Conservation (phyloP, 1,139 yeast genomes). For the Debaryomyces nepalensis region DNA sequence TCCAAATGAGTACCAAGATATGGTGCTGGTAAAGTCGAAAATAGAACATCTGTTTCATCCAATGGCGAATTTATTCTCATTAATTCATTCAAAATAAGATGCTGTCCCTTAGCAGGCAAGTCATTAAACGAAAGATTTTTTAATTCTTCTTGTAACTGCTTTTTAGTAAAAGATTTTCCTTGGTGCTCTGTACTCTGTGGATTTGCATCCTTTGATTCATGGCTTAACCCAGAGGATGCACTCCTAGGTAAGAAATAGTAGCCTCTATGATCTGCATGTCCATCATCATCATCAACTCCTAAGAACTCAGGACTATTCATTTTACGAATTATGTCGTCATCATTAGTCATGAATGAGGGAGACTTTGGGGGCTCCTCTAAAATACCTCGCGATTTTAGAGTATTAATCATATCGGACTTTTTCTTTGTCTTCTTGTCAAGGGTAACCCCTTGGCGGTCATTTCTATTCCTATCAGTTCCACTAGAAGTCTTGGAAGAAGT, state of each 20-base stretch:
- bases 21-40: conserved; percentile 91
- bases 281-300: conserved; percentile 34
- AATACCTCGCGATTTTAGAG: conserved; percentile 12
- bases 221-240: not conserved
- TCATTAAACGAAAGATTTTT: conserved; percentile 69
- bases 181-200: conserved; percentile 6
- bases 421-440: conserved; percentile 13
- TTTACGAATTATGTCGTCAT: conserved; percentile 43
- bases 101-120: conserved; percentile 90
- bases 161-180: conserved; percentile 32
- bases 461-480: not conserved
- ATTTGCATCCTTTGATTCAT: not conserved
- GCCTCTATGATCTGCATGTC: conserved; percentile 15
- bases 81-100: conserved; percentile 81
- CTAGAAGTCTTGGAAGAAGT: not conserved
- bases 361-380: conserved; percentile 18
- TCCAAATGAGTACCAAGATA: conserved; percentile 76
- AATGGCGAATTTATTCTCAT: conserved; percentile 66
- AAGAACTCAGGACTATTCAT: conserved; percentile 42
- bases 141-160: conserved; percentile 44
- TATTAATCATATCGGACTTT: conserved; percentile 14
- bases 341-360: conserved; percentile 44
- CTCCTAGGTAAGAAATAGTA: conserved; percentile 22
- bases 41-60: conserved; percentile 67
- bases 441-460: not conserved